phyloP scores from a whole-genome alignment of 1,139 yeast species.

The Yamadazyma aaseri region DNA sequence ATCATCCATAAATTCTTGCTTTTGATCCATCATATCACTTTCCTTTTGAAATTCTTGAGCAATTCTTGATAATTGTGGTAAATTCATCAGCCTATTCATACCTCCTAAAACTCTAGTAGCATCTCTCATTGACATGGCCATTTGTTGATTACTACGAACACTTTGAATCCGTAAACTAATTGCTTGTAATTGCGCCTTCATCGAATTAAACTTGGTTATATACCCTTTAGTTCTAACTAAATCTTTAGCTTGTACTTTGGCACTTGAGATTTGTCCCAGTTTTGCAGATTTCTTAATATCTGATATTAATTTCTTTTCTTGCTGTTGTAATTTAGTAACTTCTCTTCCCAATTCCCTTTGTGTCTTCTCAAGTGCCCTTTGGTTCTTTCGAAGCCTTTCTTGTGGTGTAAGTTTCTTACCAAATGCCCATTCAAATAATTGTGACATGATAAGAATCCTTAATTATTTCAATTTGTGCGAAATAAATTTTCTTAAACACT shows the following conservation, averaged over 20 bases:
- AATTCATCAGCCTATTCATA: slow-evolving; percentile 86
- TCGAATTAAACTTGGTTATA: slow-evolving; percentile 83
- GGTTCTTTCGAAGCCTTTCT: slow-evolving; percentile 91
- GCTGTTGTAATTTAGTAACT: slow-evolving; percentile 77
- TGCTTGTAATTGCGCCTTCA: slow-evolving; percentile 95
- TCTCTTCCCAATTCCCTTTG: slow-evolving; percentile 92
- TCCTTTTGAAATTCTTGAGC: slow-evolving; percentile 95
- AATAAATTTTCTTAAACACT: no score
- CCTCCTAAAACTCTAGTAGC: slow-evolving; percentile 86
- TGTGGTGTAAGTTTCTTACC: slow-evolving; percentile 94
- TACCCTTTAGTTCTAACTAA: slow-evolving; percentile 82
- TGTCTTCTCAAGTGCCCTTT: slow-evolving; percentile 89
- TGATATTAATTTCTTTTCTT: slow-evolving; percentile 80
- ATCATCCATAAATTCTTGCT: slow-evolving; percentile 98
- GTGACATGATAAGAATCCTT: slow-evolving; percentile 29
- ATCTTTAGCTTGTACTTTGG: slow-evolving; percentile 94
- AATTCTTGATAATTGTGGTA: slow-evolving; percentile 84
- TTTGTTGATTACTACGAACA: slow-evolving; percentile 90
- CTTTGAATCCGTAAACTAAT: slow-evolving; percentile 86
- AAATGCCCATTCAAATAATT: slow-evolving; percentile 89
- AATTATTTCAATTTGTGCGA: not conserved
- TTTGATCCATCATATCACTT: slow-evolving; percentile 95
- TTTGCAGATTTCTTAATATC: slow-evolving; percentile 93
- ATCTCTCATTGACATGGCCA: slow-evolving; percentile 93
- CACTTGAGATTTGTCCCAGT: slow-evolving; percentile 82